Percentiles rank a stretch among this genome's conserved stretches.
Evolutionary conservation across 2,329 filamentous ascomycete species (phyloP).

Genomic region (Phyllosticta citriasiana): DNA sequence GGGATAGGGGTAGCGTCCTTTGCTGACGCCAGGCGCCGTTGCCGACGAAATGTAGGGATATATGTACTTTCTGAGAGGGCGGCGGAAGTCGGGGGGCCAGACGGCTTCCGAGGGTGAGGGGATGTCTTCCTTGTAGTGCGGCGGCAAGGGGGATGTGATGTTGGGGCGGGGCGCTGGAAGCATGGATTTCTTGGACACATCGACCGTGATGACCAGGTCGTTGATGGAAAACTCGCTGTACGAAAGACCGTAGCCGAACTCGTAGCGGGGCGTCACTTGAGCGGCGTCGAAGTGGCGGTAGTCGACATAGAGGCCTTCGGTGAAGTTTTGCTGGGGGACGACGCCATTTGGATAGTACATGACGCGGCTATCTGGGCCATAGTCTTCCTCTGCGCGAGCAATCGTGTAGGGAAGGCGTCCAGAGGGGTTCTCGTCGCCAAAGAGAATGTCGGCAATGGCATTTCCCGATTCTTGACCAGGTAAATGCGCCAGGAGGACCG

Average conservation of each 20-base stretch:
- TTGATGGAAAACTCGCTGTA: conserved; percentile 25
- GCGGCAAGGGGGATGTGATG: conserved; percentile 9
- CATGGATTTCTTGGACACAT: conserved; percentile 32
- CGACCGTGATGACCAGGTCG: conserved; percentile 21
- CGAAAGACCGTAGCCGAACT: conserved; percentile 29
- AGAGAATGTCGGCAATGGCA: conserved; percentile 30
- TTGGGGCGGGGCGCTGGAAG: conserved; percentile 19
- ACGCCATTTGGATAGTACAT: conserved; percentile 29
- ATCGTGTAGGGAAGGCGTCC: conserved; percentile 31
- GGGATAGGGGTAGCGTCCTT: conserved; percentile 36
- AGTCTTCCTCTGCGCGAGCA: conserved; percentile 24
- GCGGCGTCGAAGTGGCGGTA: conserved; percentile 42
- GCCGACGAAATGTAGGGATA: conserved; percentile 39
- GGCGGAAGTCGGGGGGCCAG: conserved; percentile 51
- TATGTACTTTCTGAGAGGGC: conserved; percentile 54
- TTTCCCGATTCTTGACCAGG: conserved; percentile 34
- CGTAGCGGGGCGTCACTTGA: conserved; percentile 20
- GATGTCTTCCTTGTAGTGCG: conserved; percentile 27
- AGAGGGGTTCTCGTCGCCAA: conserved; percentile 29
- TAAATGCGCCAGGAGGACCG: conserved; percentile 32
- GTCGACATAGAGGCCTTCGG: conserved; percentile 43
- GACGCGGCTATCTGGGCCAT: conserved; percentile 19
- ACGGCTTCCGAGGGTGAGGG: conserved; percentile 48
- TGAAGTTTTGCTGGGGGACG: conserved; percentile 39
- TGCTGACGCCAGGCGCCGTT: conserved; percentile 28